Conservation (phyloP, 164 flowering plant species). For the Umbilicus rupestris region DNA sequence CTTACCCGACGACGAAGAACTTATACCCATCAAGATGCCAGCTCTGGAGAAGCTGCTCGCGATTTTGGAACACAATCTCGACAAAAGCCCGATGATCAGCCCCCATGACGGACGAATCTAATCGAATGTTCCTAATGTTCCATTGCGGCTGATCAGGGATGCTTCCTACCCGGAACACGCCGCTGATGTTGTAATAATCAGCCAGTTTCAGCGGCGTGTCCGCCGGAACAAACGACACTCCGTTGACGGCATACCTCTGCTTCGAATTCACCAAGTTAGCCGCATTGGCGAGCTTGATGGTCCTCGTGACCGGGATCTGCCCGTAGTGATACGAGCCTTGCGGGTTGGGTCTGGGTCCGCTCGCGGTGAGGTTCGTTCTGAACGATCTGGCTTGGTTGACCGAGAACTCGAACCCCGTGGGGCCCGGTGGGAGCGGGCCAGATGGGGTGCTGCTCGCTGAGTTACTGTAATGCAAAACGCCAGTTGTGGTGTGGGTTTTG, state of each 20-base stretch:
- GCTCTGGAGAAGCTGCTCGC: slow-evolving; percentile 56
- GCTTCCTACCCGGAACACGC: slow-evolving; percentile 44
- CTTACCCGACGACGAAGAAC: slow-evolving; percentile 67
- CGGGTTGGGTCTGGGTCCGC: slow-evolving; percentile 71
- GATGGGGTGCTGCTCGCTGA: slow-evolving; percentile 34
- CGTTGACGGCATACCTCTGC: slow-evolving; percentile 57
- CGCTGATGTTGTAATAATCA: slow-evolving; percentile 57
- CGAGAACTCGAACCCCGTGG: slow-evolving; percentile 70
- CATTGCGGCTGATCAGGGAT: slow-evolving; percentile 34
- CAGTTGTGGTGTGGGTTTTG: slow-evolving; percentile 61
- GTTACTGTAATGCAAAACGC: slow-evolving; percentile 73
- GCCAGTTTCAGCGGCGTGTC: slow-evolving; percentile 70
- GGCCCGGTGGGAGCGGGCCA: slow-evolving; percentile 72
- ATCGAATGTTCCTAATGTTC: slow-evolving; percentile 26
- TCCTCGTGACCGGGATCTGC: slow-evolving; percentile 31
- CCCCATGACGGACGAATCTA: slow-evolving; percentile 44
- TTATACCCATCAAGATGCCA: slow-evolving; percentile 64
- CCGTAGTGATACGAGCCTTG: slow-evolving; percentile 79
- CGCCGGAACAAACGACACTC: slow-evolving; percentile 41
- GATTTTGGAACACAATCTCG: slow-evolving; percentile 62
- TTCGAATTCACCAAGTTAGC: slow-evolving; percentile 50
- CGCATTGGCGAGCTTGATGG: slow-evolving; percentile 47
- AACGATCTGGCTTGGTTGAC: slow-evolving; percentile 72
- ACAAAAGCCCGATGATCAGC: slow-evolving; percentile 41
- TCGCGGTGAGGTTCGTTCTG: slow-evolving; percentile 59